Evolutionary conservation across 805 yeast genomes (phyloP).

Genomic region (Candida rishiriensis): DNA sequence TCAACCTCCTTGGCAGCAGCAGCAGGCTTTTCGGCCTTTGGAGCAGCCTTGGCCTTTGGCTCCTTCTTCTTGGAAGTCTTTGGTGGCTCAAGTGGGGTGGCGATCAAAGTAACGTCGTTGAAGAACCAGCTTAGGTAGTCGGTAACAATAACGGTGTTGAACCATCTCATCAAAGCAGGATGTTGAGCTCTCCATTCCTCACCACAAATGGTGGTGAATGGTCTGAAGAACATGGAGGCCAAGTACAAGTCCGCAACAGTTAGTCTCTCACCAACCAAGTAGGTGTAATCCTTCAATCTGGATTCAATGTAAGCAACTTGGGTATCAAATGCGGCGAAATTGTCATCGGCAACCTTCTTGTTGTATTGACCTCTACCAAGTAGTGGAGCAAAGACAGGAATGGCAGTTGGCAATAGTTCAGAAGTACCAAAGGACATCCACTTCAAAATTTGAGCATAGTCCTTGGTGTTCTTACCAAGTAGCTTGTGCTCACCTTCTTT

Average conservation of each 20-base stretch:
- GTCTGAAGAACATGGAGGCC: conserved; percentile 43
- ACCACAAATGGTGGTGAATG: conserved; percentile 43
- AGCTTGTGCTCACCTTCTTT: conserved; percentile 37
- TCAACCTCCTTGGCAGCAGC: conserved; percentile 32
- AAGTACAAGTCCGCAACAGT: conserved; percentile 41
- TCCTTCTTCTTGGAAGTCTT: conserved; percentile 74
- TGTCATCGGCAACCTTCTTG: conserved; percentile 49
- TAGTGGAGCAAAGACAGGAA: conserved; percentile 53
- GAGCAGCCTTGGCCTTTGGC: conserved; percentile 37
- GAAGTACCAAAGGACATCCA: conserved; percentile 77
- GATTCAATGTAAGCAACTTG: conserved; percentile 49
- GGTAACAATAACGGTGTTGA: conserved; percentile 39
- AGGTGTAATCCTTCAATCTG: conserved; percentile 41
- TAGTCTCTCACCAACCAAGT: conserved; percentile 44
- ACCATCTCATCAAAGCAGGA: conserved; percentile 54
- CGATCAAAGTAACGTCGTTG: conserved; percentile 53
- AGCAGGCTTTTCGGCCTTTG: conserved; percentile 20
- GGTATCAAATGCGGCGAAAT: conserved; percentile 33
- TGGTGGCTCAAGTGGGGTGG: conserved; percentile 59
- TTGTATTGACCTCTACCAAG: conserved; percentile 69
- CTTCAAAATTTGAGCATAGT: conserved; percentile 61
- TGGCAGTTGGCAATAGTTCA: conserved; percentile 51
- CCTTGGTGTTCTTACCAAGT: conserved; percentile 58
- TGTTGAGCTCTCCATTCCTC: conserved; percentile 45
- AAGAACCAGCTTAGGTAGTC: conserved; percentile 44